Conservation (phyloP, 2,329 filamentous ascomycete species). For the Aspergillus amoenus region DNA sequence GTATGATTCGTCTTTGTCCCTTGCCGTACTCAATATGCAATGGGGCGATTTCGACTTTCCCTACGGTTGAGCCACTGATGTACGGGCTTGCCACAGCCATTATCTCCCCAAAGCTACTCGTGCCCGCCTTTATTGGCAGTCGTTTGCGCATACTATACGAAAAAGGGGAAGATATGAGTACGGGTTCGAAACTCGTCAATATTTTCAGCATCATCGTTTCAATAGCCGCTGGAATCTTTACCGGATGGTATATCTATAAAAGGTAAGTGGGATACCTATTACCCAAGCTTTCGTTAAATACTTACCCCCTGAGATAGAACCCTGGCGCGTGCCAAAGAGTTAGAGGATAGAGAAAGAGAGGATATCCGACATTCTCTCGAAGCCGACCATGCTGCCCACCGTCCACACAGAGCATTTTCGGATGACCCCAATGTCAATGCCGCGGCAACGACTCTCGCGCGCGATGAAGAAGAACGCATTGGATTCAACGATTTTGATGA, state of each 20-base stretch:
- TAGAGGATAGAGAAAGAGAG: conserved; percentile 49
- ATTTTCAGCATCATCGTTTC: conserved; percentile 78
- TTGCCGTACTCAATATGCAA: conserved; percentile 92
- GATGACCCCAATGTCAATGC: conserved; percentile 41
- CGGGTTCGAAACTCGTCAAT: conserved; percentile 74
- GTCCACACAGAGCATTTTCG: conserved; percentile 34
- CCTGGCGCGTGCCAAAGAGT: conserved; percentile 48
- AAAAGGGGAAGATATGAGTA: conserved; percentile 77
- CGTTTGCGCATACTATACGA: conserved; percentile 82
- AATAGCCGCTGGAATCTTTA: conserved; percentile 67
- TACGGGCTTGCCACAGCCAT: conserved; percentile 82
- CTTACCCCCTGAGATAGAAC: conserved; percentile 34
- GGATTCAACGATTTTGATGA: conserved; percentile 43
- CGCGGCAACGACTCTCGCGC: conserved; percentile 41
- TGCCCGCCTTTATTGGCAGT: conserved; percentile 89
- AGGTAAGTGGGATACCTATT: conserved; percentile 39
- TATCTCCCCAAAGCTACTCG: conserved; percentile 80
- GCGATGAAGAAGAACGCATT: conserved; percentile 45
- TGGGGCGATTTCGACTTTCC: conserved; percentile 90
- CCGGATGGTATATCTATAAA: conserved; percentile 83
- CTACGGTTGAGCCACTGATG: conserved; percentile 72
- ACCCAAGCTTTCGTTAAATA: background rate
- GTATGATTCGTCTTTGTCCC: conserved; percentile 90
- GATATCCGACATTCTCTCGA: conserved; percentile 37
- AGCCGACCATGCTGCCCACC: conserved; percentile 35